These are phyloP conservation scores for Blastobotrys capitulatus DNA, from an alignment of 1,139 yeast genomes.

Conservation along the genomic window DNA sequence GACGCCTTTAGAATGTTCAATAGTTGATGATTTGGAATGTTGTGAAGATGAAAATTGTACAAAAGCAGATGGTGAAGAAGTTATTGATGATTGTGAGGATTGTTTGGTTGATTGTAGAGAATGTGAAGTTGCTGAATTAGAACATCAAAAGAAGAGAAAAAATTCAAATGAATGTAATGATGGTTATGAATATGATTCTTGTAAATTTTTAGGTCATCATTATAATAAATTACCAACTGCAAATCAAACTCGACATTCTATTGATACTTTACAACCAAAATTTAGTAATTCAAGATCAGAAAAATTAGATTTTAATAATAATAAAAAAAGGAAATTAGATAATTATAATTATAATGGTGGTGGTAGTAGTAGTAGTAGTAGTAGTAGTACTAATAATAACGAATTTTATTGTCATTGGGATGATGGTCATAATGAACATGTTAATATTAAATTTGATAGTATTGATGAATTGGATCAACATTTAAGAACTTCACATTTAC, in stretches of 20 bases:
- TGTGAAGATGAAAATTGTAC: conserved; percentile 8
- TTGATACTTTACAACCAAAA: conserved; percentile 3
- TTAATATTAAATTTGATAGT: conserved; percentile 25
- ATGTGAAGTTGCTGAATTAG: conserved; percentile 19
- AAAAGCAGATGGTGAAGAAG: neutral
- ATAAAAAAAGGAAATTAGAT: neutral
- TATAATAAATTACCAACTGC: neutral
- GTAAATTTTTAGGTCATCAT: neutral
- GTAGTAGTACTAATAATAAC: neutral
- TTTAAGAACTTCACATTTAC: conserved; percentile 18
- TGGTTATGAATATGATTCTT: neutral
- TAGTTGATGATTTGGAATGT: neutral
- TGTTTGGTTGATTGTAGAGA: conserved; percentile 15
- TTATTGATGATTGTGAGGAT: conserved; percentile 2
- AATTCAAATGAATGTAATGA: neutral
- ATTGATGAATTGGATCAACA: conserved; percentile 31
- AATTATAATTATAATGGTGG: no score
- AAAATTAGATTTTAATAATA: neutral
- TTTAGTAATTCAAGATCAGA: conserved; percentile 6
- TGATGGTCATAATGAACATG: conserved; percentile 24
- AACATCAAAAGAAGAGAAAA: conserved; percentile 11
- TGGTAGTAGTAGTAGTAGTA: conserved; percentile 1
- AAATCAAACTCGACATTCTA: neutral
- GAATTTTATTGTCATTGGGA: conserved; percentile 34
- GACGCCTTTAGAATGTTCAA: neutral